Percentiles rank a stretch among this genome's conserved stretches.
Conservation (phyloP, 2,329 filamentous ascomycete genomes). For the Clonostachys rhizophaga region DNA sequence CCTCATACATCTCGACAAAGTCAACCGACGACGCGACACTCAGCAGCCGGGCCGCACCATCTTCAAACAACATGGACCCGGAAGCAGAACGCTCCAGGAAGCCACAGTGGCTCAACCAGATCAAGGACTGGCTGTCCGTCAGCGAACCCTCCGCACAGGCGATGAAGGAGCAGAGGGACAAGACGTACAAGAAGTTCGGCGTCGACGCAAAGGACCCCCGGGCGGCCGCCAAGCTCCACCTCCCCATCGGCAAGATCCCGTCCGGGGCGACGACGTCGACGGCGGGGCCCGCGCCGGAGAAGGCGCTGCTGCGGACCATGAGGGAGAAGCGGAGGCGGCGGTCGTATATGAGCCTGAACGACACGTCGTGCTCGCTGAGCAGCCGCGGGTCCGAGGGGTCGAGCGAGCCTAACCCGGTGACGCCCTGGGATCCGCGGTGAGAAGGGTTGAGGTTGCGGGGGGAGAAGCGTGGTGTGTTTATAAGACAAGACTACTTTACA, state of each 20-base stretch:
- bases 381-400: conserved; percentile 24
- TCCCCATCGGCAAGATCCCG: conserved; percentile 39
- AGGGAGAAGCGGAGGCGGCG: conserved; percentile 21
- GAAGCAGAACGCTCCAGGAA: background rate
- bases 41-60: too few species aligned
- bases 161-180: conserved; percentile 40
- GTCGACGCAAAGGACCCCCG: conserved; percentile 34
- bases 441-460: too few species aligned
- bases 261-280: conserved; percentile 38
- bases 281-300: conserved; percentile 39
- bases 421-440: background rate
- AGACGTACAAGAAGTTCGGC: conserved; percentile 34
- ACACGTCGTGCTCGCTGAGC: conserved; percentile 21
- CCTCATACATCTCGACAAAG: too few species aligned
- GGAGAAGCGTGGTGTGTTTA: too few species aligned
- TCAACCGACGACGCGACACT: too few species aligned
- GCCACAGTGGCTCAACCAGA: background rate
- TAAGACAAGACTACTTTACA: too few species aligned
- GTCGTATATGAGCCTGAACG: conserved; percentile 15
- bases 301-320: conserved; percentile 26
- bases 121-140: conserved; percentile 40
- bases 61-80: background rate
- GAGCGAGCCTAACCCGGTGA: conserved; percentile 6
- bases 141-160: conserved; percentile 46
- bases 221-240: conserved; percentile 38